These are phyloP conservation scores for Paraleonurus japonicus DNA, from an alignment of 257 asterid species.

Conservation along the genomic window DNA sequence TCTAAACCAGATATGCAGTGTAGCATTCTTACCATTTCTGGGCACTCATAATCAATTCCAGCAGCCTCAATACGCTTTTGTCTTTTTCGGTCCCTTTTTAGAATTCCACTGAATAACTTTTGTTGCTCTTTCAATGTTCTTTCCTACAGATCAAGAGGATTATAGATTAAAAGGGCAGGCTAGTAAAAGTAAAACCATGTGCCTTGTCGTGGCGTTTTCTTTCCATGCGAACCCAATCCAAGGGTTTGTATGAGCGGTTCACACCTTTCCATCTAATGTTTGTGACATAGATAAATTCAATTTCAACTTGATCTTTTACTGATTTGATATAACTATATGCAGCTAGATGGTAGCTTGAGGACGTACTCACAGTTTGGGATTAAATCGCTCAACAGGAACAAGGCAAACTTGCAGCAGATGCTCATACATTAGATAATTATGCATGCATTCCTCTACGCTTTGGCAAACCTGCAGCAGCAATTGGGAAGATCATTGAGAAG, in stretches of 20 bases:
- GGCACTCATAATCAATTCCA: slow-evolving; percentile 82
- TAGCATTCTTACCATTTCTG: slow-evolving; percentile 62
- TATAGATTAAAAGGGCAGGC: background rate
- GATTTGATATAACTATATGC: background rate
- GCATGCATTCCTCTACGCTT: slow-evolving; percentile 88
- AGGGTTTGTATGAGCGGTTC: slow-evolving; percentile 51
- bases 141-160: slow-evolving; percentile 41
- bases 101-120: slow-evolving; percentile 53
- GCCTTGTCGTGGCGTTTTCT: slow-evolving; percentile 81
- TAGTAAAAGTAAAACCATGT: background rate
- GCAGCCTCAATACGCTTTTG: slow-evolving; percentile 78
- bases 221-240: slow-evolving; percentile 74
- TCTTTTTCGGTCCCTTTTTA: slow-evolving; percentile 65
- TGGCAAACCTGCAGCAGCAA: slow-evolving; percentile 68
- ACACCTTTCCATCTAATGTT: slow-evolving; percentile 81
- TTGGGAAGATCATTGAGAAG: background rate
- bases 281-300: background rate
- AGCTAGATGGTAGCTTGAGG: slow-evolving; percentile 1
- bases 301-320: background rate
- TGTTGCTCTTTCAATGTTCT: slow-evolving; percentile 62
- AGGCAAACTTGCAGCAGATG: slow-evolving; percentile 75
- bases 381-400: slow-evolving; percentile 72
- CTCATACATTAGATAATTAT: slow-evolving; percentile 81
- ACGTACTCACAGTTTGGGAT: slow-evolving; percentile 70
- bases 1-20: background rate